Evolutionary conservation across 73 alveolate species (phyloP), one percentile per base, ranked within the genome.

Genomic region (Paramecium primaurelia): DNA sequence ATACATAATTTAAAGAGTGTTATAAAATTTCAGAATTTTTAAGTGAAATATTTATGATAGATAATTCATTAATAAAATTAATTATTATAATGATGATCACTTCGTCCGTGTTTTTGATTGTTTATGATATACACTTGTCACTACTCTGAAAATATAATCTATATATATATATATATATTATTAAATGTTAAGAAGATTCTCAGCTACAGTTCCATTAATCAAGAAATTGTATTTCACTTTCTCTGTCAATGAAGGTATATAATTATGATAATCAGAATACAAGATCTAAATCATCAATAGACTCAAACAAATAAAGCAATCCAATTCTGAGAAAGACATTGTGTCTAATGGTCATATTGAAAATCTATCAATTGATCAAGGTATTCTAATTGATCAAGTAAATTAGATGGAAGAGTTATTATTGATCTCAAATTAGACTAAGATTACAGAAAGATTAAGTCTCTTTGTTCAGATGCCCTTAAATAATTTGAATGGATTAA

Each of bases 381-480:
- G 91, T 80, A 80, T 20, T 42, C 32, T 0, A 32, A 10, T 45
- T 45, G 54, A 40, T 7, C 28, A 34, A 18, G 8, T 10, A 36
- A 7, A 16, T 16, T 25, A 42, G 60, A 42, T 36, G 97, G 95
- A 30, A 86, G 38, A 49, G 97, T 92, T 12, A 36, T 68, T 16
- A 90, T 96, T 51, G 86, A 94, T 49, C 84, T 96, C 40, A 93
- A 95, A 45, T 89, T 97, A 20, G 97, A 97, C 60, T 86, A 95
- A 73, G 97, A 96, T 64, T 97, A 92, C 85, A 86, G 99, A 64
- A 95, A 97, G 84, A 92, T 92, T 10, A 95, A 96, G 86, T 86
- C 92, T 1, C 77, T 93, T 6, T 86, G 97, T 37, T 59, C 88
- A 36, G 94, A 95, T 8, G 68, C 95, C 34, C 92, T 97, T 4